Percentiles rank a stretch among this genome's conserved stretches.
These are phyloP conservation scores for Colletotrichum tropicicola DNA, from an alignment of 2,329 filamentous ascomycete species.

Conservation along the genomic window DNA sequence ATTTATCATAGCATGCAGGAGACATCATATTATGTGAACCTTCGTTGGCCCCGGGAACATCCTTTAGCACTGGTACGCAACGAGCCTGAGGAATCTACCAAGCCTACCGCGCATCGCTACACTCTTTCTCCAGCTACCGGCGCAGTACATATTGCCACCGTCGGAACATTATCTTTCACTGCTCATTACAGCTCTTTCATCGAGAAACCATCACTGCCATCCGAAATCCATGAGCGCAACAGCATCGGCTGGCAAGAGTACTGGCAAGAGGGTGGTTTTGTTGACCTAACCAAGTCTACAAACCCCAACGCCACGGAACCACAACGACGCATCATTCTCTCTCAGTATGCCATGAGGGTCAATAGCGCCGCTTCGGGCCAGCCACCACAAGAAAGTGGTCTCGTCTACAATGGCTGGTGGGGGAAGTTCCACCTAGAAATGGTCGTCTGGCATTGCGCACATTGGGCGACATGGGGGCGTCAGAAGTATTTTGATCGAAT, in stretches of 20 bases:
- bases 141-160: background rate
- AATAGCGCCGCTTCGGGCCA: constrained; percentile 46
- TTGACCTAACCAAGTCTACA: constrained; percentile 47
- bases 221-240: constrained; percentile 36
- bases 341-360: constrained; percentile 52
- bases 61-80: constrained; percentile 22
- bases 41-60: constrained; percentile 39
- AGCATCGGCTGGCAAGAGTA: constrained; percentile 42
- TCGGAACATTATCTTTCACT: constrained; percentile 39
- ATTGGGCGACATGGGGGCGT: too few relatives aligned
- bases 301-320: constrained; percentile 48
- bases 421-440: constrained; percentile 54
- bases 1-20: constrained; percentile 46
- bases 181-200: constrained; percentile 42
- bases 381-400: constrained; percentile 15
- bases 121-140: background rate
- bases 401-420: constrained; percentile 43
- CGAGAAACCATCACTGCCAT: constrained; percentile 35
- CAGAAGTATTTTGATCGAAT: too few relatives aligned
- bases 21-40: constrained; percentile 47
- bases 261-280: constrained; percentile 49
- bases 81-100: constrained; percentile 14
- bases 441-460: constrained; percentile 50
- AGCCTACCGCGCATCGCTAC: background rate
- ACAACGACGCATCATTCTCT: constrained; percentile 43